Percentiles rank a stretch among this genome's conserved stretches.
These are phyloP conservation scores for Oxytropis ochrocephala DNA, from an alignment of 306 rosid genomes.

Conservation along the genomic window DNA sequence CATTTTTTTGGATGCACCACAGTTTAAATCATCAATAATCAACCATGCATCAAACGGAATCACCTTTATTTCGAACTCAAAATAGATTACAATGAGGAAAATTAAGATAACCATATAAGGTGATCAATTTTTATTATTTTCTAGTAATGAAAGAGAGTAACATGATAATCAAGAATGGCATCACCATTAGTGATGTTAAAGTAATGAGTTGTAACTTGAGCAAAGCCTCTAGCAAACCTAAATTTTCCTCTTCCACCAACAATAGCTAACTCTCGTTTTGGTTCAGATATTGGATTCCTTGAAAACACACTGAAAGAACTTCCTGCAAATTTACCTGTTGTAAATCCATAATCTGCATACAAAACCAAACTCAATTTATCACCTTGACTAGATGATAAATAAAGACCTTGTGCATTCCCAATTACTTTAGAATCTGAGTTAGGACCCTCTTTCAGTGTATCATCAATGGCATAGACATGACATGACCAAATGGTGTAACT, in stretches of 20 bases:
- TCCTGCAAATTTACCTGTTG: conserved; percentile 23
- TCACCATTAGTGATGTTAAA: conserved; percentile 26
- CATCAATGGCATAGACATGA: conserved; percentile 30
- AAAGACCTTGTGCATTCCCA: conserved; percentile 41
- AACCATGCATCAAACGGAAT: no score
- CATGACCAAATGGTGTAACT: conserved; percentile 27
- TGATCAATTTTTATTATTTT: no score
- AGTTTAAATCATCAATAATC: no score
- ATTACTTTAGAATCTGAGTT: conserved; percentile 11
- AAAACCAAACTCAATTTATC: conserved; percentile 3
- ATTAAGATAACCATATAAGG: no score
- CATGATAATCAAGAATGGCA: conserved; percentile 33
- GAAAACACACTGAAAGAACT: conserved; percentile 40
- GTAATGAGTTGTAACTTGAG: neutral
- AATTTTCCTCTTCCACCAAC: conserved; percentile 51
- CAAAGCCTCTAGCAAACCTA: conserved; percentile 36
- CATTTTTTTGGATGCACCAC: no score
- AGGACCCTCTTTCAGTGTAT: conserved; percentile 30
- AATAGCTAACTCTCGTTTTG: conserved; percentile 31
- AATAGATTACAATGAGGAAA: no score
- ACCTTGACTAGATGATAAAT: conserved; percentile 21
- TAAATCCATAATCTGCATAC: conserved; percentile 34
- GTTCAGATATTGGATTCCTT: conserved; percentile 34
- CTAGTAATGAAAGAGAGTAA: conserved; percentile 29
- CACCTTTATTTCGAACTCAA: no score